phyloP scores from a whole-genome alignment of 768 basidiomycete species.

The Suillus subaureus region DNA sequence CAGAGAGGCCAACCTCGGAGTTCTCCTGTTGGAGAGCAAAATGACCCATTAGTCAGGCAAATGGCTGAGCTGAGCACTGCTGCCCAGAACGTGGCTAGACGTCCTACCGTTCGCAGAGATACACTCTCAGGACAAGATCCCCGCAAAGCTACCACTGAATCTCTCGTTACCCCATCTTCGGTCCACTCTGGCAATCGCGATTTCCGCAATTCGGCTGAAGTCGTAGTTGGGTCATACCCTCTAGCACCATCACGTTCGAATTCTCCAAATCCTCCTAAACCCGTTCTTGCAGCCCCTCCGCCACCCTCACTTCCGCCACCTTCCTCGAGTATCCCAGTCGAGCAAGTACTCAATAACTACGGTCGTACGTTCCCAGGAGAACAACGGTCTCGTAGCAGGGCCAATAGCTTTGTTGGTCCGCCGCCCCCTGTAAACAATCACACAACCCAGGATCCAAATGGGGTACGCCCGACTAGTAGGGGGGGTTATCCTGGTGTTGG shows the following conservation, averaged over 20 bases:
- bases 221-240: slow-evolving; percentile 80
- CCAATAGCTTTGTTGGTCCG: slow-evolving; percentile 47
- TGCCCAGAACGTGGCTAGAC: slow-evolving; percentile 17
- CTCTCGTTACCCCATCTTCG: slow-evolving; percentile 27
- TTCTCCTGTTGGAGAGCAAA: slow-evolving; percentile 41
- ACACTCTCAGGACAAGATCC: slow-evolving; percentile 24
- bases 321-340: slow-evolving; percentile 57
- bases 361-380: slow-evolving; percentile 90
- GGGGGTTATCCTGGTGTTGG: slow-evolving; percentile 84
- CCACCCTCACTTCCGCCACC: slow-evolving; percentile 35
- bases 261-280: slow-evolving; percentile 74
- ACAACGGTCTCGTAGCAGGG: slow-evolving; percentile 57
- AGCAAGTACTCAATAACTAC: slow-evolving; percentile 76
- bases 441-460: slow-evolving; percentile 40
- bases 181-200: slow-evolving; percentile 43
- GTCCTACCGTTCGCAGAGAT: slow-evolving; percentile 29
- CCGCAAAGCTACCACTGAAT: slow-evolving; percentile 26
- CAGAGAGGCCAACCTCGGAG: slow-evolving; percentile 25
- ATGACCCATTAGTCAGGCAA: slow-evolving; percentile 68
- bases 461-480: slow-evolving; percentile 56
- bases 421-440: slow-evolving; percentile 31
- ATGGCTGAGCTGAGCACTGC: slow-evolving; percentile 54
- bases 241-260: slow-evolving; percentile 63
- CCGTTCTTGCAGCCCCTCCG: slow-evolving; percentile 76
- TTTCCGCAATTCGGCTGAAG: slow-evolving; percentile 74